Conservation (phyloP, 2,329 filamentous ascomycete genomes). For the Juglanconis sp. region DNA sequence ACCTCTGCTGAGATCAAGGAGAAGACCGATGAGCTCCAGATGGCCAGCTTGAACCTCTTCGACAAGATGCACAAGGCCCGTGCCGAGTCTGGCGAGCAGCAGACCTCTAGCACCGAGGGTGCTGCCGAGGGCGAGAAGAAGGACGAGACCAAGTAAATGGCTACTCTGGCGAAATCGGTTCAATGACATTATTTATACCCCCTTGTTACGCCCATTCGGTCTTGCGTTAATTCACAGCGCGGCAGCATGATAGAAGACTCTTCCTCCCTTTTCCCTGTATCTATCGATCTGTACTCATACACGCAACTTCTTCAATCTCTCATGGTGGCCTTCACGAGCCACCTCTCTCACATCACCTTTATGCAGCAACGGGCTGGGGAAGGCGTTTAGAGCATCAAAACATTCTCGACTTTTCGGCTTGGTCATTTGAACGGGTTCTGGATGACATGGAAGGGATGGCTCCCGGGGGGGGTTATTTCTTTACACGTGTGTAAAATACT, state of each 20-base stretch:
- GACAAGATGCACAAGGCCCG: constrained; percentile 99
- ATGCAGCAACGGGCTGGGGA: constrained; percentile 43
- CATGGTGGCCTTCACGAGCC: constrained; percentile 25
- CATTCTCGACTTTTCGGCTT: constrained; percentile 29
- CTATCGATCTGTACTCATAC: constrained; percentile 48
- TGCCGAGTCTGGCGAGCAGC: constrained; percentile 59
- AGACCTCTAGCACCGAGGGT: constrained; percentile 46
- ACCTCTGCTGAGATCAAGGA: constrained; percentile 94
- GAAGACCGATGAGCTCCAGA: constrained; percentile 98
- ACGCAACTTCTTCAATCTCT: constrained; percentile 26
- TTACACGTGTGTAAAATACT: constrained; percentile 42
- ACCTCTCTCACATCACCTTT: constrained; percentile 34
- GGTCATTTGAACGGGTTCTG: constrained; percentile 39
- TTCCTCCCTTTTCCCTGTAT: constrained; percentile 34
- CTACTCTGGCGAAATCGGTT: neutral
- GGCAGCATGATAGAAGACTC: constrained; percentile 27
- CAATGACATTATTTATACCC: constrained; percentile 23
- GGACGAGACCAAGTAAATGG: constrained; percentile 64
- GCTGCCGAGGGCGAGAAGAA: constrained; percentile 72
- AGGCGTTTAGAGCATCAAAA: constrained; percentile 54
- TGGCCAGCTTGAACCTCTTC: constrained; percentile 91
- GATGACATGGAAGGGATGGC: constrained; percentile 44
- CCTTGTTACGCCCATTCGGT: constrained; percentile 21
- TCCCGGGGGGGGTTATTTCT: constrained; percentile 36
- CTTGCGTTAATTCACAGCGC: constrained; percentile 28